Conservation (phyloP, 225 moss, liverwort and hornwort genomes). For the Pleurozium schreberi region DNA sequence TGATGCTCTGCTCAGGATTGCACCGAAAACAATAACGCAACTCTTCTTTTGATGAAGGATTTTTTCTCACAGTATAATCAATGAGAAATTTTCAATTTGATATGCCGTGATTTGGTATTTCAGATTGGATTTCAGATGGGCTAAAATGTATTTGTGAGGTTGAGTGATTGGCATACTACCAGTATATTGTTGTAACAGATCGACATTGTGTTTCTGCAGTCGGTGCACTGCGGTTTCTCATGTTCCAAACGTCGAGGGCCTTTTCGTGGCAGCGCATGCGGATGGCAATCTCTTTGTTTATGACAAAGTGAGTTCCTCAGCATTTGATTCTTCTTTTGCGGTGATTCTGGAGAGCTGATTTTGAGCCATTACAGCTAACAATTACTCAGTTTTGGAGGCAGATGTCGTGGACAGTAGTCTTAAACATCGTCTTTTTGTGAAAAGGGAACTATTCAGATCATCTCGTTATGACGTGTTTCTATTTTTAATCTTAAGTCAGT, state of each 20-base stretch:
- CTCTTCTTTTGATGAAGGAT: neutral
- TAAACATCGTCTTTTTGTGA: neutral
- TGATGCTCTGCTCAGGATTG: neutral
- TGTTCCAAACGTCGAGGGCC: conserved; percentile 71
- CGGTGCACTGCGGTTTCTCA: conserved; percentile 82
- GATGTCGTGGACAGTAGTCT: neutral
- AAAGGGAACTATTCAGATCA: neutral
- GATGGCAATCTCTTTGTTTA: conserved; percentile 92
- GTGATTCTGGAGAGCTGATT: neutral
- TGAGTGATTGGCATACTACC: neutral
- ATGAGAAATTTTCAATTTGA: neutral
- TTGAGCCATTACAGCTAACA: neutral
- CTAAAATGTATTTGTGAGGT: neutral
- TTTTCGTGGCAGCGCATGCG: conserved; percentile 80
- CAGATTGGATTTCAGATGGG: neutral
- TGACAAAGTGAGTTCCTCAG: conserved; percentile 64
- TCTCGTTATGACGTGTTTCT: neutral
- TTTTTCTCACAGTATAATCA: neutral
- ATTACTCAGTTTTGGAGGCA: neutral
- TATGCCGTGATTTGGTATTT: neutral
- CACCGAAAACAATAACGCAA: neutral
- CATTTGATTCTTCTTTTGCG: neutral
- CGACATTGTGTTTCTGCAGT: conserved; percentile 29
- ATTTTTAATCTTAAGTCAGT: neutral
- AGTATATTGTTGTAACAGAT: neutral